Evolutionary conservation across 1,284 basidiomycete genomes (phyloP), one percentile per base, ranked within the genome.

Genomic region (Bjerkandera adusta): DNA sequence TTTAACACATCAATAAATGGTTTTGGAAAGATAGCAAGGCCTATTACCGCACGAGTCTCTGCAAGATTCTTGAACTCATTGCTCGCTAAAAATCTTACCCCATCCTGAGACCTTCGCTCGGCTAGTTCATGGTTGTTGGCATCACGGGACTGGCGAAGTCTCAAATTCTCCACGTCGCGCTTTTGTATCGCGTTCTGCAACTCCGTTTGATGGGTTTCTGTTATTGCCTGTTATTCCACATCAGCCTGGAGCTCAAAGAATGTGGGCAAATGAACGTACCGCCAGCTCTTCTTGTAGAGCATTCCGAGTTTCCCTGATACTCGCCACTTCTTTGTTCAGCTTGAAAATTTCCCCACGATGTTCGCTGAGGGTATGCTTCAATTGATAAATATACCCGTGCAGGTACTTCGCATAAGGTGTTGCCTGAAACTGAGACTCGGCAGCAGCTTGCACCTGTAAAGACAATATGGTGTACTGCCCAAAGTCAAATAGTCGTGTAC

Each of bases 111-210:
- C 61, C 80, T 84, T 46, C 85, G 76, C 60, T 94, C 90, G 29
- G 74, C 68, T 29, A 93, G 59, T 57, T 96, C 91, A 2, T 85
- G 79, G 11, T 69, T 68, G 36, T 79, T 70, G 51, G 92, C 88
- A 59, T 97, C 92, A 30, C 93, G 81, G 54, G 86, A 77, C 39
- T 88, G 86, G 21, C 94, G 81, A 26, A 97, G 71, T 36, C 94
- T 81, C 13, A 76, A 70, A 48, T 85, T 77, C 54, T 97, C 92
- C 1, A 71, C 66, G 57, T 95, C 89, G 43, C 85, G 81, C 60
- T 85, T 87, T 7, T 69, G 61, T 25, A 89, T 57, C 55, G 78
- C 66, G 0, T 57, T 57, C 54, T 76, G 81, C 18, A 84, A 65
- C 40, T 89, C 87, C 55, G 77, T 70, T 18, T 75, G 66, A 12